These are phyloP conservation scores for Megacollybia platyphylla DNA, from an alignment of 1,284 basidiomycete genomes.

Conservation along the genomic window DNA sequence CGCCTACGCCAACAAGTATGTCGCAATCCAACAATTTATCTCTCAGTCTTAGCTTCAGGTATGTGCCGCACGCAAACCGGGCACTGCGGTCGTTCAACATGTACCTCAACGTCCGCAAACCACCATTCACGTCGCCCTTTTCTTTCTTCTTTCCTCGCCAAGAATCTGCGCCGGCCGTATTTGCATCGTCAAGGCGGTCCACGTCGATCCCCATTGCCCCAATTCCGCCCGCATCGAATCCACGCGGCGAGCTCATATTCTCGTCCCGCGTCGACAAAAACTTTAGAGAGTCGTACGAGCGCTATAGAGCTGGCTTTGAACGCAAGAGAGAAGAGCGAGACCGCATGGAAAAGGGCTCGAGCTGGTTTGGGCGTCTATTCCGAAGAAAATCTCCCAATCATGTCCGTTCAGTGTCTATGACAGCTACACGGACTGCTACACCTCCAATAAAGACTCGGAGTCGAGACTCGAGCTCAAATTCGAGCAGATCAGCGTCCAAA, in stretches of 20 bases:
- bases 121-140: slow-evolving; percentile 51
- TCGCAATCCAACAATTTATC: slow-evolving; percentile 14
- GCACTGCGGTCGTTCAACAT: slow-evolving; percentile 90
- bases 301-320: slow-evolving; percentile 89
- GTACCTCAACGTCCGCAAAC: slow-evolving; percentile 87
- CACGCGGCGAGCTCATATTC: slow-evolving; percentile 94
- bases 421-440: slow-evolving; percentile 1
- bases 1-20: slow-evolving; percentile 85
- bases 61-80: slow-evolving; percentile 92
- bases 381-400: slow-evolving; percentile 8
- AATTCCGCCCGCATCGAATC: slow-evolving; percentile 83
- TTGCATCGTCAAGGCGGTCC: slow-evolving; percentile 15
- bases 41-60: slow-evolving; percentile 35
- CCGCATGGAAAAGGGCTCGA: slow-evolving; percentile 26
- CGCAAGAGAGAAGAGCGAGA: slow-evolving; percentile 59
- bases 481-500: too few relatives aligned
- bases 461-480: too few relatives aligned
- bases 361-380: slow-evolving; percentile 24
- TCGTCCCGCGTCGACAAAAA: slow-evolving; percentile 73
- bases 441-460: background rate
- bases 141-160: slow-evolving; percentile 51
- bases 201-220: slow-evolving; percentile 51
- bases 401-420: background rate
- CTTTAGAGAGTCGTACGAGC: slow-evolving; percentile 89
- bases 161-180: slow-evolving; percentile 13